A percentile compares a stretch with the other conserved stretches of the same genome.
These are phyloP conservation scores for Talaromyces sp. DNA, from an alignment of 2,329 filamentous ascomycete genomes.

Conservation along the genomic window DNA sequence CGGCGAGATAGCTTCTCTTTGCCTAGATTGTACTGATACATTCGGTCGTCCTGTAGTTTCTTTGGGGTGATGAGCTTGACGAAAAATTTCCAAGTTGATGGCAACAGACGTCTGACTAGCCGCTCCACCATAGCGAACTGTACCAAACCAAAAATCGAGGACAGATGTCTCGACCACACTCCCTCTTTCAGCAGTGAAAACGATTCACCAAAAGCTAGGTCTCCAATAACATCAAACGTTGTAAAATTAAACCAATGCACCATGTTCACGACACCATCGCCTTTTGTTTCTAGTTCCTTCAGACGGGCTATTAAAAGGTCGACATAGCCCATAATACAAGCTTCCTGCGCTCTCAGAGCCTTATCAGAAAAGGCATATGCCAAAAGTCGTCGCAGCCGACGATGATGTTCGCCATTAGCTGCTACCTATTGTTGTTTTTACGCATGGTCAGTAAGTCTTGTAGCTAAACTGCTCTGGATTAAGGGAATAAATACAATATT, in stretches of 20 bases:
- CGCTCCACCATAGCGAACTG: neutral
- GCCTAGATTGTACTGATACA: slow-evolving; percentile 20
- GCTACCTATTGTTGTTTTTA: slow-evolving; percentile 3
- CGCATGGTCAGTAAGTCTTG: neutral
- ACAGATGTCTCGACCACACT: slow-evolving; percentile 40
- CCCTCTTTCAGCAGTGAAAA: slow-evolving; percentile 38
- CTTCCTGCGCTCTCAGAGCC: slow-evolving; percentile 27
- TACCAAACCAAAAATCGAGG: slow-evolving; percentile 27
- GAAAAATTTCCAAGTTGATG: neutral
- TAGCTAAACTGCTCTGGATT: neutral
- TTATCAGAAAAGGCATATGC: slow-evolving; percentile 32
- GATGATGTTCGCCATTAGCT: slow-evolving; percentile 25
- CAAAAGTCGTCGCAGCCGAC: slow-evolving; percentile 26
- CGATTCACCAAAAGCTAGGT: slow-evolving; percentile 40
- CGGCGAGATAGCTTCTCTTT: slow-evolving; percentile 24
- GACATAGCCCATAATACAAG: slow-evolving; percentile 20
- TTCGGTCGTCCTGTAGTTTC: slow-evolving; percentile 19
- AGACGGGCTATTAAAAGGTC: slow-evolving; percentile 27
- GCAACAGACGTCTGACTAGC: neutral
- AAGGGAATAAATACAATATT: neutral
- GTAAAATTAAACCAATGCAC: slow-evolving; percentile 35
- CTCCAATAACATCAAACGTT: slow-evolving; percentile 43
- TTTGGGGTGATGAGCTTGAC: slow-evolving; percentile 20
- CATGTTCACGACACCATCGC: slow-evolving; percentile 27
- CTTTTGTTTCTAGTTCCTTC: slow-evolving; percentile 3